These are phyloP conservation scores for Senecio squalidus DNA, from an alignment of 140 eudicot genomes.

Conservation along the genomic window DNA sequence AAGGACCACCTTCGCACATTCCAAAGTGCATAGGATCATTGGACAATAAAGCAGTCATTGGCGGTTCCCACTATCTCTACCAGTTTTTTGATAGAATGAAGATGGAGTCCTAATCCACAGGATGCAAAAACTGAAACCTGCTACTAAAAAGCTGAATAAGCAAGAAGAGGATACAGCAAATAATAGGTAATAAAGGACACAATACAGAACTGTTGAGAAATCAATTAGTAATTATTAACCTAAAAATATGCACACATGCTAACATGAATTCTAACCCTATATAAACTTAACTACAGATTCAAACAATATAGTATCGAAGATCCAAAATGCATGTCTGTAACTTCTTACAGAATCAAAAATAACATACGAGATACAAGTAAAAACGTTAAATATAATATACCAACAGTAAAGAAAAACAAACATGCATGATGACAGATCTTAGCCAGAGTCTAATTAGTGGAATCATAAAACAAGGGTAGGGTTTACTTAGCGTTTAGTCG, in stretches of 20 bases:
- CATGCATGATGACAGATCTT: background rate
- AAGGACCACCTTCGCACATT: constrained; percentile 42
- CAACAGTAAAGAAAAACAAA: background rate
- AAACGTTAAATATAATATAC: background rate
- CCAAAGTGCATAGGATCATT: constrained; percentile 65
- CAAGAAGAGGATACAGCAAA: background rate
- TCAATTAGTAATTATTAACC: background rate
- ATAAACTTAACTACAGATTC: background rate
- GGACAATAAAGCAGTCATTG: constrained; percentile 62
- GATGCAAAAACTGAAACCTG: constrained; percentile 8
- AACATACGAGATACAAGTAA: background rate
- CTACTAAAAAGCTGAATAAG: constrained; percentile 17
- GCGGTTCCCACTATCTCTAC: constrained; percentile 20
- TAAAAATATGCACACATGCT: background rate
- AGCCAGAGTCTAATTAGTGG: background rate
- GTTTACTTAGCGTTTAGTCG: too few relatives aligned
- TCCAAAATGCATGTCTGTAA: background rate
- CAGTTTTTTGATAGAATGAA: constrained; percentile 16
- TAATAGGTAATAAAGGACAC: too few relatives aligned
- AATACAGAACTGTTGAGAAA: background rate
- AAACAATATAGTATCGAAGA: background rate
- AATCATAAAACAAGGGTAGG: too few relatives aligned
- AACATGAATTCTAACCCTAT: constrained; percentile 8
- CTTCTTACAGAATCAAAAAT: constrained; percentile 15
- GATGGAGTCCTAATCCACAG: constrained; percentile 5